These are phyloP conservation scores for Pisolithus tinctorius DNA, from an alignment of 768 basidiomycete genomes.

Conservation along the genomic window DNA sequence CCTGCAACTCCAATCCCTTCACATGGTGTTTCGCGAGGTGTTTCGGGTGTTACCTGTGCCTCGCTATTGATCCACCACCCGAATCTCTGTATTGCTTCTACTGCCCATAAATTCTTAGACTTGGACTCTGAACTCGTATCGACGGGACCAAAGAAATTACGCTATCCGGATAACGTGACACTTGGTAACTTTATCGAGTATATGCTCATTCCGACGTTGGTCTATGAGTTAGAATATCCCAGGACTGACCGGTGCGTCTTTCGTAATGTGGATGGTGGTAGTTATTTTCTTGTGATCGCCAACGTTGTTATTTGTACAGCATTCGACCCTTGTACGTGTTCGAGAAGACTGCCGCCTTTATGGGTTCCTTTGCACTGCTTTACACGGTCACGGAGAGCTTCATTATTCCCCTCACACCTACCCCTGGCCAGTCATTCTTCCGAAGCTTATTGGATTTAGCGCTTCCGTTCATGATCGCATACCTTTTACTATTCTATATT, in stretches of 20 bases:
- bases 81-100: slow-evolving; percentile 49
- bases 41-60: slow-evolving; percentile 18
- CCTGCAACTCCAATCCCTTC: slow-evolving; percentile 7
- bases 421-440: slow-evolving; percentile 61
- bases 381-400: slow-evolving; percentile 92
- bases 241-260: slow-evolving; percentile 66
- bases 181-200: slow-evolving; percentile 73
- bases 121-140: slow-evolving; percentile 71
- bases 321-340: slow-evolving; percentile 45
- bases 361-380: slow-evolving; percentile 93
- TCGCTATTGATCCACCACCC: slow-evolving; percentile 58
- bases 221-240: slow-evolving; percentile 96
- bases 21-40: slow-evolving; percentile 11
- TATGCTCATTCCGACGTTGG: slow-evolving; percentile 83
- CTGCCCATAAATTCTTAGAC: slow-evolving; percentile 74
- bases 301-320: slow-evolving; percentile 4
- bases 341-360: slow-evolving; percentile 73
- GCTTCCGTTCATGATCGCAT: slow-evolving; percentile 90
- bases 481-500: slow-evolving; percentile 80
- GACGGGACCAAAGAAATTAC: slow-evolving; percentile 56
- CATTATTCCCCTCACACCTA: slow-evolving; percentile 79
- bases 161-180: slow-evolving; percentile 83
- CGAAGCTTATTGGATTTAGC: slow-evolving; percentile 79
- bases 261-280: neutral
- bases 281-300: neutral